A percentile compares a stretch with the other conserved stretches of the same genome.
These are phyloP conservation scores for Lyophyllum decastes DNA, from an alignment of 768 basidiomycete genomes.

Conservation along the genomic window DNA sequence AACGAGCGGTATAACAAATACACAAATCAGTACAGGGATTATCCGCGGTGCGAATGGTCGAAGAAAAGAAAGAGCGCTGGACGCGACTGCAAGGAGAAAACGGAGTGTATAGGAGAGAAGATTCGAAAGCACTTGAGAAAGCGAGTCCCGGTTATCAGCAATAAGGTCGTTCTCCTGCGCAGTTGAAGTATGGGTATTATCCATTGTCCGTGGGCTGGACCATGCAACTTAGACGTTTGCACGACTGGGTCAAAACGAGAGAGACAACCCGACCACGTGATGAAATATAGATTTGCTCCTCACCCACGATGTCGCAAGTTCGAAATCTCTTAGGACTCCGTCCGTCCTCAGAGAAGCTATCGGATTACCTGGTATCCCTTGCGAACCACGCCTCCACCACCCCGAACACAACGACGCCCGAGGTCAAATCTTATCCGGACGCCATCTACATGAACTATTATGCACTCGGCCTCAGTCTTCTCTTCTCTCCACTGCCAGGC, in stretches of 20 bases:
- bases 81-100: conserved; percentile 15
- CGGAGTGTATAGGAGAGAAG: conserved; percentile 9
- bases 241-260: too few species aligned
- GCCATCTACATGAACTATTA: conserved; percentile 87
- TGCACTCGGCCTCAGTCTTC: conserved; percentile 76
- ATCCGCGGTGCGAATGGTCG: conserved; percentile 62
- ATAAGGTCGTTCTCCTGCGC: conserved; percentile 11
- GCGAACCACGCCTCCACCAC: conserved; percentile 22
- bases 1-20: conserved; percentile 63
- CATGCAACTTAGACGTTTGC: neutral
- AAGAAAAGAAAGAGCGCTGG: conserved; percentile 32
- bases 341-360: conserved; percentile 48
- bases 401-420: conserved; percentile 39
- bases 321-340: conserved; percentile 49
- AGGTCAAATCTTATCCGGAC: conserved; percentile 81
- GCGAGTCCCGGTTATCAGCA: neutral
- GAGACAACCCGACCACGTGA: neutral
- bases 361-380: conserved; percentile 42
- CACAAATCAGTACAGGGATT: conserved; percentile 64
- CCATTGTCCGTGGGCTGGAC: conserved; percentile 12
- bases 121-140: conserved; percentile 15
- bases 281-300: neutral
- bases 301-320: conserved; percentile 1
- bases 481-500: conserved; percentile 66
- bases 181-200: conserved; percentile 17